Conservation (phyloP, 305 asterid genomes). For the Solanum hybrid region DNA sequence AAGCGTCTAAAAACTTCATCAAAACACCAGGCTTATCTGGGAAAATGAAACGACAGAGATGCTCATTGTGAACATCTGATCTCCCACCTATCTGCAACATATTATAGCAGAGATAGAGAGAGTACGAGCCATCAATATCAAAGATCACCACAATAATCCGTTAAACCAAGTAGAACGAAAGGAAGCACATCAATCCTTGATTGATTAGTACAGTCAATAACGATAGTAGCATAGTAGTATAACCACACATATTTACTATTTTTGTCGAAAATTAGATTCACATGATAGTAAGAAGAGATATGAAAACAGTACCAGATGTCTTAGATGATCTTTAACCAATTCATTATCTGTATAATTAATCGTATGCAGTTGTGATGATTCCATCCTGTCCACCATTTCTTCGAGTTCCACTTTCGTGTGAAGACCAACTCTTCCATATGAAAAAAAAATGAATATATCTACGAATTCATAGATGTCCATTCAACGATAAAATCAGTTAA, state of each 20-base stretch:
- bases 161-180: neutral
- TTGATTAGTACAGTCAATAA: neutral
- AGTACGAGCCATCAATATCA: neutral
- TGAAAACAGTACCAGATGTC: conserved; percentile 55
- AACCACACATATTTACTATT: neutral
- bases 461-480: neutral
- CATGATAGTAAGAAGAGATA: neutral
- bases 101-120: neutral
- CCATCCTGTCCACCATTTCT: conserved; percentile 59
- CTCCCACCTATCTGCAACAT: conserved; percentile 71
- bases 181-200: neutral
- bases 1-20: conserved; percentile 71
- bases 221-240: neutral
- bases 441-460: neutral
- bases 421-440: conserved; percentile 58
- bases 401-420: conserved; percentile 67
- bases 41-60: conserved; percentile 72
- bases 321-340: conserved; percentile 81
- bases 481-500: neutral
- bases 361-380: conserved; percentile 50
- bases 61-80: conserved; percentile 61
- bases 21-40: conserved; percentile 83
- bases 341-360: conserved; percentile 72
- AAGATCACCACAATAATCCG: neutral
- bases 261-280: neutral